A percentile compares a stretch with the other conserved stretches of the same genome.
Evolutionary conservation across 2,329 filamentous ascomycete species (phyloP).

Genomic region (Cercospora beticola): DNA sequence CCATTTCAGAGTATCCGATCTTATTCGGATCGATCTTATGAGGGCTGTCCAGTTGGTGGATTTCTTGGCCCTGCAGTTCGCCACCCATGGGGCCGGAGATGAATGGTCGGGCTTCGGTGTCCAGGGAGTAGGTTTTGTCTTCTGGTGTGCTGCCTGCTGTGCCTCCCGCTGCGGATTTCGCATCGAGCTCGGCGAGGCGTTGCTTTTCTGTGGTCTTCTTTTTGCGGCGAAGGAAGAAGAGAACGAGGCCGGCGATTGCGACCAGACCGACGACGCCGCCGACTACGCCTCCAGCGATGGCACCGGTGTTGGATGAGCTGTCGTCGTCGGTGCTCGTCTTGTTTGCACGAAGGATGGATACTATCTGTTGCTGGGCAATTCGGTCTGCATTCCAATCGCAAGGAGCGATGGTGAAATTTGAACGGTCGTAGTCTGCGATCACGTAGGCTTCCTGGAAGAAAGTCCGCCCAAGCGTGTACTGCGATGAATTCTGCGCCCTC

Average conservation of each 20-base stretch:
- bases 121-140: not conserved
- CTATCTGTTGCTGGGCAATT: slow-evolving; percentile 29
- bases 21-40: slow-evolving; percentile 36
- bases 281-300: slow-evolving; percentile 39
- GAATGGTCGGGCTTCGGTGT: slow-evolving; percentile 28
- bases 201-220: slow-evolving; percentile 27
- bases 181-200: slow-evolving; percentile 35
- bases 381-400: slow-evolving; percentile 35
- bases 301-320: slow-evolving; percentile 34
- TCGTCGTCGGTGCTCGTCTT: slow-evolving; percentile 18
- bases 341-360: slow-evolving; percentile 34
- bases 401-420: slow-evolving; percentile 40
- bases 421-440: slow-evolving; percentile 39
- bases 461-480: slow-evolving; percentile 40
- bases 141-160: slow-evolving; percentile 11
- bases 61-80: slow-evolving; percentile 37
- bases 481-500: slow-evolving; percentile 35
- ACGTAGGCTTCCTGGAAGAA: slow-evolving; percentile 44
- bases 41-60: slow-evolving; percentile 37
- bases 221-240: slow-evolving; percentile 34
- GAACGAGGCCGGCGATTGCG: slow-evolving; percentile 30
- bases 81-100: slow-evolving; percentile 36
- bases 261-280: slow-evolving; percentile 34
- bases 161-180: slow-evolving; percentile 28
- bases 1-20: slow-evolving; percentile 37